Evolutionary conservation across 306 rosid species (phyloP).

Genomic region (Quercus mongolica): DNA sequence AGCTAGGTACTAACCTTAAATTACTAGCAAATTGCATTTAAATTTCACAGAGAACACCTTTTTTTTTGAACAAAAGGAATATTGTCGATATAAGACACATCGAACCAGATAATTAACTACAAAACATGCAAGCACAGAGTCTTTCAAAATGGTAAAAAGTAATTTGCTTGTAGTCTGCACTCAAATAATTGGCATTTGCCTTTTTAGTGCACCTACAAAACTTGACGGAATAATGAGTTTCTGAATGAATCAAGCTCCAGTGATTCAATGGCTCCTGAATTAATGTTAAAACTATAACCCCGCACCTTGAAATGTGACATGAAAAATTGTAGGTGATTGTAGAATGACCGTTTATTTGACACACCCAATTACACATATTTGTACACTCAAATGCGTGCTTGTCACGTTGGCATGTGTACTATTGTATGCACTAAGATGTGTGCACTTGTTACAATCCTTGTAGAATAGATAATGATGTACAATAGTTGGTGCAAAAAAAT

Average conservation of each 20-base stretch:
- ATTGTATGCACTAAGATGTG: too few relatives aligned
- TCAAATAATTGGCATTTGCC: neutral
- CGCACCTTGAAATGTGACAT: constrained; percentile 53
- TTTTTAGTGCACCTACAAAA: constrained; percentile 49
- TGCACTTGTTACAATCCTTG: too few relatives aligned
- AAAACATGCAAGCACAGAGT: neutral
- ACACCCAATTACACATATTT: too few relatives aligned
- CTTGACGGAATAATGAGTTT: constrained; percentile 74
- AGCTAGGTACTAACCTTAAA: constrained; percentile 72
- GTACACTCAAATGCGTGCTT: too few relatives aligned
- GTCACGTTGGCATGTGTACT: too few relatives aligned
- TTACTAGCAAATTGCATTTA: neutral
- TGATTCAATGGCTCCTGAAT: constrained; percentile 75
- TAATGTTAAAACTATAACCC: constrained; percentile 80
- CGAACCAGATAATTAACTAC: neutral
- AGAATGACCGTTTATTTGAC: neutral
- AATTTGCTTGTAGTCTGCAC: constrained; percentile 12
- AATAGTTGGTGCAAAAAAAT: constrained; percentile 3
- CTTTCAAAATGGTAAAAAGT: neutral
- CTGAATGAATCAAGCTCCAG: constrained; percentile 94
- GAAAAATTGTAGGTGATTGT: constrained; percentile 9
- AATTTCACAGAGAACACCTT: constrained; percentile 3
- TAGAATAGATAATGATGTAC: neutral
- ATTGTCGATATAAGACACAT: neutral
- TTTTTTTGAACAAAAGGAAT: neutral